Percentiles rank a stretch among this genome's conserved stretches.
Conservation (phyloP, 305 asterid genomes). For the Solanum hybrid region DNA sequence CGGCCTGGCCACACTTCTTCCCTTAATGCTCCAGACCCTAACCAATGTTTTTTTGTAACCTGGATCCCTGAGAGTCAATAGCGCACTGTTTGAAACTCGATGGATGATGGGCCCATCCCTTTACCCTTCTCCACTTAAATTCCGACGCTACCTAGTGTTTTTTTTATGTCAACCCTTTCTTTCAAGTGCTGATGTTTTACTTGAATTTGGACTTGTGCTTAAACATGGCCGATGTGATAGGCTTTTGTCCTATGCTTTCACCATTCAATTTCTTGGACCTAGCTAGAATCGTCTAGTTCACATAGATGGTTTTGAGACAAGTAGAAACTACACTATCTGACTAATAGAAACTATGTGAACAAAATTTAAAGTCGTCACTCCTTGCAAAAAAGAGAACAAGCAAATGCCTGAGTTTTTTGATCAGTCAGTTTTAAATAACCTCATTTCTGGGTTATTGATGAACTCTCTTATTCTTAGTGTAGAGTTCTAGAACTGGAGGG, state of each 20-base stretch:
- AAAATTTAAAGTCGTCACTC: not conserved
- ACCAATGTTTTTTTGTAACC: not conserved
- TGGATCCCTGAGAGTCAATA: not conserved
- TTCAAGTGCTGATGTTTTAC: not conserved
- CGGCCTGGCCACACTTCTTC: not conserved
- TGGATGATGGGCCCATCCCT: not conserved
- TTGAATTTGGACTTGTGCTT: not conserved
- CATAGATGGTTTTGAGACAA: not conserved
- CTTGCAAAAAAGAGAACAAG: not conserved
- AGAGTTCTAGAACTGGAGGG: not conserved
- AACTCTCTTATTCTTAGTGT: not conserved
- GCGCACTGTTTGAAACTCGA: not conserved
- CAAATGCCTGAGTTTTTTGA: not conserved
- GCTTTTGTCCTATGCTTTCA: not conserved
- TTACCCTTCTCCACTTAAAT: not conserved
- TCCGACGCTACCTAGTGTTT: not conserved
- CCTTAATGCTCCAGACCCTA: not conserved
- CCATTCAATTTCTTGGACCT: not conserved
- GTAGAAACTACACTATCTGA: not conserved
- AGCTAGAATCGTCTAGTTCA: not conserved
- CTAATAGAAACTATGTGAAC: not conserved
- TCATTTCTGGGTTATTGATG: not conserved
- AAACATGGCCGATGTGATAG: not conserved
- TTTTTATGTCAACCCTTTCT: not conserved
- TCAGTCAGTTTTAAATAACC: not conserved